Conservation (phyloP, 2,329 filamentous ascomycete genomes). For the Neoarthrinium moseri region DNA sequence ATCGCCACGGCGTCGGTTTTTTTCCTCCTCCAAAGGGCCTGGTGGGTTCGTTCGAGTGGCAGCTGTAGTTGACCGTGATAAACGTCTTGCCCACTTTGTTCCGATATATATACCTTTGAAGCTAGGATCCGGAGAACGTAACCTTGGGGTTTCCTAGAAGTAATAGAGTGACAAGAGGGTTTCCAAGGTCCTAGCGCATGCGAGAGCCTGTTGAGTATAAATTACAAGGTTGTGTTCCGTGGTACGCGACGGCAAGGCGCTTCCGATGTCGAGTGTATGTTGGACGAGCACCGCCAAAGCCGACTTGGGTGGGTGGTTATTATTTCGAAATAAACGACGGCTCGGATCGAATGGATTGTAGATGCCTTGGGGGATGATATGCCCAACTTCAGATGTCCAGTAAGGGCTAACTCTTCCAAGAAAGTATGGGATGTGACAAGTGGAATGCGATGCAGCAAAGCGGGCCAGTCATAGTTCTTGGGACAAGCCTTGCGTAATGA, state of each 20-base stretch:
- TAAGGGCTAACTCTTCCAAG: conserved; percentile 18
- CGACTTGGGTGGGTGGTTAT: no score
- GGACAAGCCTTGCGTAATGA: conserved; percentile 32
- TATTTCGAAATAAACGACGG: conserved; percentile 16
- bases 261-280: no score
- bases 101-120: no score
- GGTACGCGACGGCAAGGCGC: no score
- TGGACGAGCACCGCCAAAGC: no score
- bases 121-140: no score
- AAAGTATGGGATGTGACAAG: conserved; percentile 25
- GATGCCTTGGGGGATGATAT: conserved; percentile 21
- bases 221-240: no score
- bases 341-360: conserved; percentile 27
- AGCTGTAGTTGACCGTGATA: background rate
- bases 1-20: conserved; percentile 13
- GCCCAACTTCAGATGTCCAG: conserved; percentile 27
- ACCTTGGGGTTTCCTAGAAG: no score
- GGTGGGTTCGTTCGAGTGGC: background rate
- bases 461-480: conserved; percentile 38
- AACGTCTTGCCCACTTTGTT: no score
- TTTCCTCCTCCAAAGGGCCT: background rate
- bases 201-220: no score
- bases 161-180: no score
- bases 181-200: no score
- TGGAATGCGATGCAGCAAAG: conserved; percentile 33